phyloP scores from a whole-genome alignment of 352 stramenopile genomes.

The Phytopythium mirpurense region DNA sequence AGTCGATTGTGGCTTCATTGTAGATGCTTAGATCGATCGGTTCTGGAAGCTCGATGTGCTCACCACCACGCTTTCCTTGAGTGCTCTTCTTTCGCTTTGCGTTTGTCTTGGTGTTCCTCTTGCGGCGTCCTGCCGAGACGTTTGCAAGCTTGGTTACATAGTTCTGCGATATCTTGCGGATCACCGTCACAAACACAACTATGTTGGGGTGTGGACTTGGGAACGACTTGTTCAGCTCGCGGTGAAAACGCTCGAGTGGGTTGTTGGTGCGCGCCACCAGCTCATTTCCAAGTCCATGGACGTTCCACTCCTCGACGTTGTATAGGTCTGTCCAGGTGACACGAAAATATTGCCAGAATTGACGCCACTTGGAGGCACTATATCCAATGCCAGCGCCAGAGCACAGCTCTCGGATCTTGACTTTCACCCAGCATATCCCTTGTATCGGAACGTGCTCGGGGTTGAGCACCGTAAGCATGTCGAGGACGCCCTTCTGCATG shows the following conservation, averaged over 20 bases:
- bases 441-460: background rate
- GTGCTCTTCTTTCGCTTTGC: slow-evolving; percentile 13
- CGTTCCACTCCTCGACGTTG: slow-evolving; percentile 11
- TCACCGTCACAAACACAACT: slow-evolving; percentile 12
- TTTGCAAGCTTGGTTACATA: background rate
- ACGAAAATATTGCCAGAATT: background rate
- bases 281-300: slow-evolving; percentile 9
- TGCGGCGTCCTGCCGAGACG: slow-evolving; percentile 2
- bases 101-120: slow-evolving; percentile 6
- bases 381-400: slow-evolving; percentile 7
- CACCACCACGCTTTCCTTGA: background rate
- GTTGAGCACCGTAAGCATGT: slow-evolving; percentile 2
- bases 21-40: no score
- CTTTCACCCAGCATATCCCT: slow-evolving; percentile 2
- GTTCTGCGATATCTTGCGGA: slow-evolving; percentile 2
- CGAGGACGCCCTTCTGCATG: slow-evolving; percentile 6
- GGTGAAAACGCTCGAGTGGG: slow-evolving; percentile 14
- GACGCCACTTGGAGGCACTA: background rate
- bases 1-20: background rate
- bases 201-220: slow-evolving; percentile 8
- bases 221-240: slow-evolving; percentile 10
- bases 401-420: slow-evolving; percentile 1
- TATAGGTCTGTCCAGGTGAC: background rate
- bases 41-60: no score
- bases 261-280: slow-evolving; percentile 17